Base-by-base conservation (phyloP, 2,329 filamentous ascomycete genomes). In the Didymella sp. region DNA sequence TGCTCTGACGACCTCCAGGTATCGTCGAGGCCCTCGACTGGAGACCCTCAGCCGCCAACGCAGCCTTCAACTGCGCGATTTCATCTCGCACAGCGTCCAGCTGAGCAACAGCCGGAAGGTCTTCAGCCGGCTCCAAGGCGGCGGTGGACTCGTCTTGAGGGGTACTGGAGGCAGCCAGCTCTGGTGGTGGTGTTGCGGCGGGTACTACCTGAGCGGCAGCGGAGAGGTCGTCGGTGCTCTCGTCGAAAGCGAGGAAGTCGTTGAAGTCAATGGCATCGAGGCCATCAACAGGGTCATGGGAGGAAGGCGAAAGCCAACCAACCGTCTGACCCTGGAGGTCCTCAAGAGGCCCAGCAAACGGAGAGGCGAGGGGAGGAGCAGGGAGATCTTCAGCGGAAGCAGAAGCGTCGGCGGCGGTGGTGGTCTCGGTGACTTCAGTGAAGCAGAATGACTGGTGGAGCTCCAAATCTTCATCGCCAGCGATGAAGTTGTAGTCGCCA, bases 31-130 rank as follows among this genome's bases (percentile, higher is more conserved):
- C 9, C 38, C 27, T 6, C n/a, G 9, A 22, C 22, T 43, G 38
- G 27, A 27, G 30, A 28, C 11, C 25, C 22, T 35, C 21, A 43
- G 33, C 42, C 17, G n/a, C 38, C 43, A 61, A 21, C 4, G 38
- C 30, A 28, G 51, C 51, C 24, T 47, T 50, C 55, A 61, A 35
- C 19, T 43, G 43, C 8, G 45, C 55, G 12, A 50, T 56, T 24
- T 61, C 59, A 7, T 19, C 33, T 22, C 38, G 25, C 8, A 40
- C 40, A 21, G 21, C 28, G 17, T 52, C 31, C 1, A 51, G 17
- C 1, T 40, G 6, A 24, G 50, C 9, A 2, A 6, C 33, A 5
- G 19, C 42, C 13, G 15, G 11, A 9, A 33, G 15, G 3, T 38
- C 25, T 4, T 31, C 27, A 30, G 24, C 25, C 5, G 24, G n/a